Evolutionary conservation across 345 rosid genomes (phyloP), one percentile per base, ranked within the genome.

Genomic region (Theobroma cacao): DNA sequence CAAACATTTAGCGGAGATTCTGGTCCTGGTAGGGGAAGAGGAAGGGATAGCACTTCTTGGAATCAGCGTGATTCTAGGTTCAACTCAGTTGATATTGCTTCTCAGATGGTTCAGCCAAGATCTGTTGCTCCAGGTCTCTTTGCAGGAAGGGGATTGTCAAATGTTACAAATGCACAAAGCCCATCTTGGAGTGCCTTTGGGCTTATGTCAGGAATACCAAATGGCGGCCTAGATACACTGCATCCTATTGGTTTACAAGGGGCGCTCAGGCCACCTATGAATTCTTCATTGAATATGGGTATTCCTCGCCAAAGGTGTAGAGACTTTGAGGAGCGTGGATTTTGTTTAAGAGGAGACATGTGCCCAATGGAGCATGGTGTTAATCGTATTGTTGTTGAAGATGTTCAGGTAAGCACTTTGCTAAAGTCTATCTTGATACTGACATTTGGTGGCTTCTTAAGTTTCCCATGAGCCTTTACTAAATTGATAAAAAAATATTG

Each of bases 301-400:
- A 94, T 96, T 84, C 89, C 91, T 78, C 89, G 88, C 61, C 97
- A 92, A 65, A 80, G 95, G 58, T 96, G 99, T 81, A 92, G 98
- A 81, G 99, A 96, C 81, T 96, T 94, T 87, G 99, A 96, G 85
- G 99, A 96, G 81, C 98, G 97, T 75, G 99, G 99, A 61, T 96
- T 91, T 88, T 96, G 99, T 88, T 87, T 96, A 50, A 89, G 98
- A 90, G 98, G 99, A 58, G 99, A 94, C 84, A 94, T 96, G 92
- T 96, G 98, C 85, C 99, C 97, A 9, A 92, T 96, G 99, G 99
- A 96, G 94, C 99, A 96, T 90, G 99, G 99, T 77, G 88, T 96
- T 74, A 96, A 96, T 87, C 97, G 92, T 47, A 96, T 96, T 80
- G 99, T 94, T 77, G 90, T 96, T 82, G 98, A 96, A 72, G 98